Evolutionary conservation across 176 grass and related monocot species (phyloP).

Genomic region (Musa acuminata): DNA sequence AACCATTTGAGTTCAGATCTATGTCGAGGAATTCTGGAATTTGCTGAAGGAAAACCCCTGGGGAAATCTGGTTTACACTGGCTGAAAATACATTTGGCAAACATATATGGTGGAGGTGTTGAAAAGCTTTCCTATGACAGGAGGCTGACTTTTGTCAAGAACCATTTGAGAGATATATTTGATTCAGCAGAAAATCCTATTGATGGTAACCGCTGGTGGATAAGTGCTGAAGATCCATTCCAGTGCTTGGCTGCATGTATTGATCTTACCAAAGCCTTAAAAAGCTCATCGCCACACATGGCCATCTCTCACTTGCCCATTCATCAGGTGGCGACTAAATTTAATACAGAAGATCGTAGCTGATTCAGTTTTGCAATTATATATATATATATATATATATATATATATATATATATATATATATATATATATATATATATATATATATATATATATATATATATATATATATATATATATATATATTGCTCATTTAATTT

Average conservation of each 20-base stretch:
- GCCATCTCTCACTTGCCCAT: slow-evolving; percentile 71
- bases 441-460: too few species aligned
- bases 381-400: too few species aligned
- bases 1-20: slow-evolving; percentile 88
- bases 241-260: slow-evolving; percentile 92
- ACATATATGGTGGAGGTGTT: slow-evolving; percentile 81
- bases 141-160: slow-evolving; percentile 63
- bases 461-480: neutral
- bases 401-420: too few species aligned
- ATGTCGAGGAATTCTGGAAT: slow-evolving; percentile 83
- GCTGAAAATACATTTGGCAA: slow-evolving; percentile 96
- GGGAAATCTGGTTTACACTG: slow-evolving; percentile 76
- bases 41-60: slow-evolving; percentile 69
- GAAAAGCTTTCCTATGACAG: slow-evolving; percentile 75
- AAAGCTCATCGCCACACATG: slow-evolving; percentile 46
- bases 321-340: slow-evolving; percentile 62
- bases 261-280: slow-evolving; percentile 67
- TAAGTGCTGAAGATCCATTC: slow-evolving; percentile 87
- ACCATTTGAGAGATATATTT: slow-evolving; percentile 71
- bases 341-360: neutral
- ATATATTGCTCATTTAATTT: too few species aligned
- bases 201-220: slow-evolving; percentile 71
- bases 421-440: too few species aligned
- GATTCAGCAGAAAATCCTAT: slow-evolving; percentile 80
- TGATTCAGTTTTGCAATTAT: neutral